Evolutionary conservation across 441 rosid genomes (phyloP).

Genomic region (Hura crepitans): DNA sequence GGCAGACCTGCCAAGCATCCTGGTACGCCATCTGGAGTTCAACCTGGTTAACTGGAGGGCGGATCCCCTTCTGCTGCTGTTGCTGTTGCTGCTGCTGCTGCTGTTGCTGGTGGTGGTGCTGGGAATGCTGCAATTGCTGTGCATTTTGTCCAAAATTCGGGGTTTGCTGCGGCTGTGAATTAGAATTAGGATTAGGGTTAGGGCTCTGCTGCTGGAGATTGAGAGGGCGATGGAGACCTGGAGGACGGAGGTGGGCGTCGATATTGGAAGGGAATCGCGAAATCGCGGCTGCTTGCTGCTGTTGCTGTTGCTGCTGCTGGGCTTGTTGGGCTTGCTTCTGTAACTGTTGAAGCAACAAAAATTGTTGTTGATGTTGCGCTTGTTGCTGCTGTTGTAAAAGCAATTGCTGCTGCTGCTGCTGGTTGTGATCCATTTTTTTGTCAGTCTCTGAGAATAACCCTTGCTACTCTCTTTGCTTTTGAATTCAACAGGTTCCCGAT

Average conservation of each 20-base stretch:
- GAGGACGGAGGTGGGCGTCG: conserved; percentile 65
- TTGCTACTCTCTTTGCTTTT: too few species aligned
- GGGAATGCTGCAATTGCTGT: conserved; percentile 31
- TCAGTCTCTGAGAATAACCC: too few species aligned
- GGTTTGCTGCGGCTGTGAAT: conserved; percentile 29
- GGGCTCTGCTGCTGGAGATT: conserved; percentile 41
- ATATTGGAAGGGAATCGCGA: conserved; percentile 73
- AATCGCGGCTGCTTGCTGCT: conserved; percentile 67
- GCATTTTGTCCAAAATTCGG: conserved; percentile 31
- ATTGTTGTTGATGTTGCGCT: conserved; percentile 50
- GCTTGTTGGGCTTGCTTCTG: conserved; percentile 50
- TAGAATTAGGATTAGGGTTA: too few species aligned
- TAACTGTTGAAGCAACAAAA: conserved; percentile 51
- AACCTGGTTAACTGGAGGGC: conserved; percentile 57
- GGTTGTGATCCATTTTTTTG: conserved; percentile 58
- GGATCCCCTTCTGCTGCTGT: conserved; percentile 58
- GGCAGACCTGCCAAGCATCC: conserved; percentile 93
- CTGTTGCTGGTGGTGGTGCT: conserved; percentile 28
- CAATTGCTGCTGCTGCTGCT: conserved; percentile 39
- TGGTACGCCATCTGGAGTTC: conserved; percentile 93
- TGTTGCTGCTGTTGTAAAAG: conserved; percentile 39
- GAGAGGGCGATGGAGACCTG: conserved; percentile 45
- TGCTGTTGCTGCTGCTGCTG: conserved; percentile 39
- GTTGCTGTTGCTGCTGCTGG: too few species aligned
- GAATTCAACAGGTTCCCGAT: too few species aligned